These are phyloP conservation scores for Serendipita sp. DNA, from an alignment of 768 basidiomycete species.

Conservation along the genomic window DNA sequence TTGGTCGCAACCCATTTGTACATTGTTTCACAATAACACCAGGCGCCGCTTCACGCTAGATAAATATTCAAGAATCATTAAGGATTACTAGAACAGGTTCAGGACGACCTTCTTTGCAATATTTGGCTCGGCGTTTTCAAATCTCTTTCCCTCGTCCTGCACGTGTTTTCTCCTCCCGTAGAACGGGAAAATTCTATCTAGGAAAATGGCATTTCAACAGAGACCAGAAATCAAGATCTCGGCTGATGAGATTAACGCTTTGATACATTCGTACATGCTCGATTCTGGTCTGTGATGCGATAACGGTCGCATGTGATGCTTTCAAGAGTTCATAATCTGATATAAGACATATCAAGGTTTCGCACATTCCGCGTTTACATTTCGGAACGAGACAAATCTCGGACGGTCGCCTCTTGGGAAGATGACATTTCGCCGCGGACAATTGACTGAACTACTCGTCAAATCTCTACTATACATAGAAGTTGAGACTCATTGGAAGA, in stretches of 20 bases:
- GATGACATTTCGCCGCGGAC: conserved; percentile 66
- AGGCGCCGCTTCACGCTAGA: no score
- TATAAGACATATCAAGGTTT: conserved; percentile 35
- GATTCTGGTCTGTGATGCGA: conserved; percentile 49
- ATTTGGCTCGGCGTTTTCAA: conserved; percentile 1
- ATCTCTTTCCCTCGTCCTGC: neutral
- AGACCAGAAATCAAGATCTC: conserved; percentile 3
- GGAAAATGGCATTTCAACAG: neutral
- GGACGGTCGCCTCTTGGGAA: conserved; percentile 45
- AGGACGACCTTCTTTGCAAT: no score
- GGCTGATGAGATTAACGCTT: conserved; percentile 48
- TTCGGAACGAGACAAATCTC: conserved; percentile 56
- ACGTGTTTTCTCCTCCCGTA: neutral
- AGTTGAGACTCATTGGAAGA: conserved; percentile 70
- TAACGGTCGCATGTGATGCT: neutral
- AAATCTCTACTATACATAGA: conserved; percentile 70
- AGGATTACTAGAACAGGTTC: no score
- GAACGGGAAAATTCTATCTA: neutral
- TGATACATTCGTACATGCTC: conserved; percentile 68
- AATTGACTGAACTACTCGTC: conserved; percentile 61
- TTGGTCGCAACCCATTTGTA: no score
- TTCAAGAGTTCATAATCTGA: conserved; percentile 9
- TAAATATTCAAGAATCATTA: no score
- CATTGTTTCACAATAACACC: no score
- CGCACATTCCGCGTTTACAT: conserved; percentile 64